phyloP scores from a whole-genome alignment of 139 green algal genomes.

The Coelastrella sp. region DNA sequence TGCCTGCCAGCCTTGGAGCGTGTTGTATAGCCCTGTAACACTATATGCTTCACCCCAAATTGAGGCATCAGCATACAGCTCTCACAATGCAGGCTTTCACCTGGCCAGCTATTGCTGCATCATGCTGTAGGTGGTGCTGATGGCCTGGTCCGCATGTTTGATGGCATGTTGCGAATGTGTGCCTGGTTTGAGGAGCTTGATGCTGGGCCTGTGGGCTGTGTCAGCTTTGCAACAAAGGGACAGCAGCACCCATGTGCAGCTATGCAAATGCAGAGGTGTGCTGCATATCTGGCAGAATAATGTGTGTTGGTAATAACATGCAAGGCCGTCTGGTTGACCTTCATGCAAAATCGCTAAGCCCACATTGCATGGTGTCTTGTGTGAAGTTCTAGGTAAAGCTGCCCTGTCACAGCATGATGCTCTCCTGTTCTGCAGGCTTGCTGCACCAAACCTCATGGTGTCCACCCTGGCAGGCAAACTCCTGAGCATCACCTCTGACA shows the following conservation, averaged over 20 bases:
- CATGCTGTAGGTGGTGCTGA: slow-evolving; percentile 44
- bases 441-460: slow-evolving; percentile 73
- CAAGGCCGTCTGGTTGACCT: too few relatives aligned
- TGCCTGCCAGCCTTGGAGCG: too few relatives aligned
- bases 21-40: too few relatives aligned
- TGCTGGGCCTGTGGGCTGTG: slow-evolving; percentile 64
- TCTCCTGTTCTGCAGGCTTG: slow-evolving; percentile 10
- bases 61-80: too few relatives aligned
- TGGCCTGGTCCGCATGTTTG: slow-evolving; percentile 79
- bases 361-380: too few relatives aligned
- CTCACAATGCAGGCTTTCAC: too few relatives aligned
- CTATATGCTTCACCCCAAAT: too few relatives aligned
- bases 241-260: slow-evolving; percentile 1
- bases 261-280: slow-evolving; percentile 40
- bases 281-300: neutral
- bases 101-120: neutral
- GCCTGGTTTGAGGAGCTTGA: slow-evolving; percentile 89
- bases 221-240: slow-evolving; percentile 67
- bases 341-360: too few relatives aligned
- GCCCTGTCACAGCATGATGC: too few relatives aligned
- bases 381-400: too few relatives aligned
- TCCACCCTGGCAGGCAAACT: slow-evolving; percentile 53
- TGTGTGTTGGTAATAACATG: neutral
- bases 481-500: slow-evolving; percentile 41
- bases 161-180: slow-evolving; percentile 76